Base-by-base conservation (phyloP, 768 basidiomycete genomes). In the Amanita rubescens region DNA sequence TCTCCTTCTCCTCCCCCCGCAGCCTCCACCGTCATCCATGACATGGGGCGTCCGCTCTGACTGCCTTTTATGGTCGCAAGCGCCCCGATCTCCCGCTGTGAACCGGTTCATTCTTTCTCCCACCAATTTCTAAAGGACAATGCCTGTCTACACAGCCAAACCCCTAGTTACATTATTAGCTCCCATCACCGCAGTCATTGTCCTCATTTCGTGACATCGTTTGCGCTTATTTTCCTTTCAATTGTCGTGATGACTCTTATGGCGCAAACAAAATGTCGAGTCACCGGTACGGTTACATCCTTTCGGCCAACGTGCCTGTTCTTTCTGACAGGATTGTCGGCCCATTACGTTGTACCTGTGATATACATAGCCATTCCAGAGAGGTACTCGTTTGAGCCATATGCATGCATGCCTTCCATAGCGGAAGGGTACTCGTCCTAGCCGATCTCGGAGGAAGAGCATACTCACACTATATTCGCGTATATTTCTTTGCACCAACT, bases 151-250 rank as follows among this genome's bases (percentile, higher is more conserved):
- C 48, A 37, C 48, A 49, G 32, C 35, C 35, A 25, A 34, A 20
- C 47, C 47, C 47, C 32, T 49, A 49, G 47, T 37, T 49, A 49
- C 47, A 34, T 49, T 49, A 15, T 49, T 49, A 35, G 47, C 46
- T 48, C 17, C 20, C 30, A 33, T 25, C 48, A 49, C 34, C 34
- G 12, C 30, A 34, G 33, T 15, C 49, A 50, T 50, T 50, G 37
- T 50, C 48, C 35, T 48, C 14, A 37, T 17, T 30, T 24, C 27
- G 30, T 47, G 24, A 27, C 45, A 27, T 27, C 45, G 45, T 47
- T 27, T 12, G 24, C 19, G 27, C 27, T 30, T 30, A 30, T 30
- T 30, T 27, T n/a, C 25, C 10, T 14, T 46, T 25, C 25, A 25
- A 10, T 33, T 33, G 30, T 46, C 47, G 30, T 49, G 32, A 37